Conservation (phyloP, 2,329 filamentous ascomycete genomes). For the Pseudogymnoascus destructans region DNA sequence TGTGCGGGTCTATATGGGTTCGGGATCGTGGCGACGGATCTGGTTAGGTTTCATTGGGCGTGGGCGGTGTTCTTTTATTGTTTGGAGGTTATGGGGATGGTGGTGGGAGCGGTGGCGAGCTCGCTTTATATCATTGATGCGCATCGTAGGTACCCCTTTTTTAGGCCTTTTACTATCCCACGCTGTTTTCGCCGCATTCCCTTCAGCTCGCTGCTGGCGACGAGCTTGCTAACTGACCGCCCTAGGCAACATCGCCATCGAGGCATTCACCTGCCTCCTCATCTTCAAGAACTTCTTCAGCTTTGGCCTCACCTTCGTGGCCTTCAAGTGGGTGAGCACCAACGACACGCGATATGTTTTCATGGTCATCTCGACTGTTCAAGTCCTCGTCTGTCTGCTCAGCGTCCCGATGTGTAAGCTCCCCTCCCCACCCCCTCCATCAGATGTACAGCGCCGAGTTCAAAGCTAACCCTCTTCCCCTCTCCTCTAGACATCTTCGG, state of each 20-base stretch:
- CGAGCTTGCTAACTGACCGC: not conserved
- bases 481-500: constrained; percentile 53
- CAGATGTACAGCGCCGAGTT: constrained; percentile 3
- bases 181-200: not conserved
- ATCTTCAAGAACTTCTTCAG: constrained; percentile 94
- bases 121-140: constrained; percentile 87
- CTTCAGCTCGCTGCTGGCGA: not conserved
- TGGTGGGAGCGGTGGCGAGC: constrained; percentile 74
- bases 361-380: constrained; percentile 58
- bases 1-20: constrained; percentile 75
- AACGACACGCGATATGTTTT: constrained; percentile 52
- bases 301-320: constrained; percentile 71
- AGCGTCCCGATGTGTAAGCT: constrained; percentile 69
- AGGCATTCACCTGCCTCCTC: constrained; percentile 79
- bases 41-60: constrained; percentile 54
- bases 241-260: constrained; percentile 65
- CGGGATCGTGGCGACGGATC: constrained; percentile 55
- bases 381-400: constrained; percentile 61
- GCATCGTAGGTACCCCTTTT: constrained; percentile 48
- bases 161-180: not conserved
- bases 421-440: not conserved
- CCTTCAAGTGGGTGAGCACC: constrained; percentile 60
- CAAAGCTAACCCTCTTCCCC: constrained; percentile 8
- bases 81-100: constrained; percentile 78
- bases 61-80: constrained; percentile 65